Evolutionary conservation across 768 basidiomycete species (phyloP).

Genomic region (Lentinula boryana): DNA sequence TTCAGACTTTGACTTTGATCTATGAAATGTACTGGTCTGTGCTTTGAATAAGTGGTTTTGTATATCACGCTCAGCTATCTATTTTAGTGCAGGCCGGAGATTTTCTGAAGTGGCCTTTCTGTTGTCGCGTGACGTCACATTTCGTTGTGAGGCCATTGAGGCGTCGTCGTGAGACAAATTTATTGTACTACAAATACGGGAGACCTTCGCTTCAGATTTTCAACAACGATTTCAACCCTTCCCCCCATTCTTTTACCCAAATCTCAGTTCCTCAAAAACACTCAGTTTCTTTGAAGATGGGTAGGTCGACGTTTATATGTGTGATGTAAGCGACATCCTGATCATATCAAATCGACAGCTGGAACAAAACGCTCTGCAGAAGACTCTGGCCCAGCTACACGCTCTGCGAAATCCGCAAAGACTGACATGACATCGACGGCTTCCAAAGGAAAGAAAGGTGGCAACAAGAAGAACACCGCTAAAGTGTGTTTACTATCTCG

Average conservation of each 20-base stretch:
- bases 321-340: not conserved
- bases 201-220: not conserved
- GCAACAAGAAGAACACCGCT: constrained; percentile 32
- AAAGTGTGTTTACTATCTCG: constrained; percentile 29
- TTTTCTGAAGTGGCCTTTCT: not conserved
- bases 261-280: not conserved
- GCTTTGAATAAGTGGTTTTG: not conserved
- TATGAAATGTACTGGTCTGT: constrained; percentile 29
- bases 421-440: constrained; percentile 27
- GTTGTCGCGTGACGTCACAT: constrained; percentile 7
- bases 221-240: not conserved
- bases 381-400: constrained; percentile 25
- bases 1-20: constrained; percentile 78
- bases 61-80: not conserved
- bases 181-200: not conserved
- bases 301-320: not conserved
- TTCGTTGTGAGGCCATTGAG: not conserved
- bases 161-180: constrained; percentile 2
- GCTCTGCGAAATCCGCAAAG: constrained; percentile 48
- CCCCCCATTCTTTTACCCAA: not conserved
- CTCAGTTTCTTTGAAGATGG: not conserved
- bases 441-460: constrained; percentile 25
- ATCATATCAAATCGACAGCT: constrained; percentile 5
- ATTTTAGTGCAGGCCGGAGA: not conserved
- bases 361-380: constrained; percentile 44